A percentile compares a stretch with the other conserved stretches of the same genome.
Conservation (phyloP, 2,329 filamentous ascomycete species). For the Chaetomiaceae sp. region DNA sequence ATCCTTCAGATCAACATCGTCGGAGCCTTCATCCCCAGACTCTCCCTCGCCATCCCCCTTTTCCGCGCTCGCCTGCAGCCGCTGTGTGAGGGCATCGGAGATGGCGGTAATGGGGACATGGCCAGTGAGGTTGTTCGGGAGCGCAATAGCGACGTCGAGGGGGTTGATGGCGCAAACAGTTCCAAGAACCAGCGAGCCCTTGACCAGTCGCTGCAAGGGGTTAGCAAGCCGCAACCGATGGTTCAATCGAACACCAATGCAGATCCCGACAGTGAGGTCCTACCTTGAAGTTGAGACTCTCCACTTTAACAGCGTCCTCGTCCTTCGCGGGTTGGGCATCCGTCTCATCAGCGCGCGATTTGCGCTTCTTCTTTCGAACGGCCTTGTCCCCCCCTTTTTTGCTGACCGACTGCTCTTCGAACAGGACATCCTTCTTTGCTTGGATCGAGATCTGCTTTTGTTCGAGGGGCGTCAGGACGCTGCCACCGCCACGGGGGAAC, state of each 20-base stretch:
- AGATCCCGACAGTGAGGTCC: slow-evolving; percentile 18
- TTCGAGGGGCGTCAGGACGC: slow-evolving; percentile 84
- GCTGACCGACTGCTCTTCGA: slow-evolving; percentile 66
- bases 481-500: slow-evolving; percentile 89
- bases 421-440: slow-evolving; percentile 84
- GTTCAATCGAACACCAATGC: too few relatives aligned
- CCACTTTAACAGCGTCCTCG: slow-evolving; percentile 62
- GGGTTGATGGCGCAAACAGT: slow-evolving; percentile 76
- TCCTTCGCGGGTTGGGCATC: slow-evolving; percentile 48
- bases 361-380: slow-evolving; percentile 48
- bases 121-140: slow-evolving; percentile 89
- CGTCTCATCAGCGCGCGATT: slow-evolving; percentile 45
- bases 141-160: slow-evolving; percentile 70
- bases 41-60: slow-evolving; percentile 50
- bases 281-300: slow-evolving; percentile 87
- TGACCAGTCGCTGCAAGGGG: slow-evolving; percentile 61
- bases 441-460: slow-evolving; percentile 95
- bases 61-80: slow-evolving; percentile 63
- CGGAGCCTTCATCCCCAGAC: slow-evolving; percentile 41
- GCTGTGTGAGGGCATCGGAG: slow-evolving; percentile 69
- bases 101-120: slow-evolving; percentile 90
- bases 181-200: slow-evolving; percentile 82
- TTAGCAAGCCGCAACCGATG: slow-evolving; percentile 5
- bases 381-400: slow-evolving; percentile 37
- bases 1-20: slow-evolving; percentile 63